Conservation (phyloP, 2,329 filamentous ascomycete genomes). For the Pezizomycotina sp. region DNA sequence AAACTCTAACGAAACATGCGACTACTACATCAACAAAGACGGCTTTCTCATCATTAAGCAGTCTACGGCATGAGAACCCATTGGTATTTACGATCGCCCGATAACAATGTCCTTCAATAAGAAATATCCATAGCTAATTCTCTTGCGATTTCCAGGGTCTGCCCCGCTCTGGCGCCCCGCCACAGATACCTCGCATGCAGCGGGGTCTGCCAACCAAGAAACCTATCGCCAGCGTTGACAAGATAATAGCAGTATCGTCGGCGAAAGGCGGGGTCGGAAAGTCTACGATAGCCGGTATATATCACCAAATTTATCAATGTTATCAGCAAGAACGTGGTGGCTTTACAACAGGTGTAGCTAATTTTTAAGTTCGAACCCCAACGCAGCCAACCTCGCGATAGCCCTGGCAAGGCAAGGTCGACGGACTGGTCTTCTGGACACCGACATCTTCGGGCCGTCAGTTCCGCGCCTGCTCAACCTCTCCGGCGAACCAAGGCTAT, state of each 20-base stretch:
- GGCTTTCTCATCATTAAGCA: too few relatives aligned
- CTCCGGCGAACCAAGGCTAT: slow-evolving; percentile 59
- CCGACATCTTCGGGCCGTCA: slow-evolving; percentile 91
- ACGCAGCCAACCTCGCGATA: slow-evolving; percentile 54
- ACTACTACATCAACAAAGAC: too few relatives aligned
- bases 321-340: background rate
- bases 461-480: slow-evolving; percentile 81
- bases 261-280: slow-evolving; percentile 98
- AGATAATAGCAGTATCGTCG: slow-evolving; percentile 91
- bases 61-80: slow-evolving; percentile 18
- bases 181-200: slow-evolving; percentile 55
- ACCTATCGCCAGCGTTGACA: slow-evolving; percentile 66
- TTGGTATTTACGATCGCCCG: slow-evolving; percentile 5
- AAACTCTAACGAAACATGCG: too few relatives aligned
- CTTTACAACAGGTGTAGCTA: too few relatives aligned
- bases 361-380: background rate
- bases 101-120: too few relatives aligned
- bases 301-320: background rate
- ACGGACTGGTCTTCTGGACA: slow-evolving; percentile 75
- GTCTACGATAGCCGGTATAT: slow-evolving; percentile 66
- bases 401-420: slow-evolving; percentile 70
- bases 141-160: slow-evolving; percentile 56
- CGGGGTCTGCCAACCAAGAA: slow-evolving; percentile 66
- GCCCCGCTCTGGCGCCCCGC: slow-evolving; percentile 53
- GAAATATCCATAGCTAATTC: too few relatives aligned